phyloP scores from a whole-genome alignment of 768 basidiomycete genomes.

The Lactarius tabidus region DNA sequence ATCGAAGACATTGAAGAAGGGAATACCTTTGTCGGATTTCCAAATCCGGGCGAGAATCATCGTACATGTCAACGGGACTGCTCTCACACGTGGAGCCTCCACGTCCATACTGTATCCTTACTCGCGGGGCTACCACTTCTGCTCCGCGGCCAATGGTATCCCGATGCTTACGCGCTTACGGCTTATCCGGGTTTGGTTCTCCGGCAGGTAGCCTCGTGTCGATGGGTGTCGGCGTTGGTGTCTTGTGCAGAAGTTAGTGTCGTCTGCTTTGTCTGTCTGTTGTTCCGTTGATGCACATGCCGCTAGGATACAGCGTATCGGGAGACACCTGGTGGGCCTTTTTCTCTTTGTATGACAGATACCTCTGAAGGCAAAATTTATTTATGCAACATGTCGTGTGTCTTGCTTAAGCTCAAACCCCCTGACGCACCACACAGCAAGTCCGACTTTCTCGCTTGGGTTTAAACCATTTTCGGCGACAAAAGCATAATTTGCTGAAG shows the following conservation, averaged over 20 bases:
- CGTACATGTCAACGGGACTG: not conserved
- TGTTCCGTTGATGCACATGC: slow-evolving; percentile 1
- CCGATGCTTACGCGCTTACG: slow-evolving; percentile 1
- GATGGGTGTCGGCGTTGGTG: not conserved
- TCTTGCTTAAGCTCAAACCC: not conserved
- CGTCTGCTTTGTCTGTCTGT: not conserved
- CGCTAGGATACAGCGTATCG: not conserved
- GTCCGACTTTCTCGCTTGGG: slow-evolving; percentile 15
- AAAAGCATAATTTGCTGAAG: slow-evolving; percentile 8
- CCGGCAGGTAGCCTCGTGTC: not conserved
- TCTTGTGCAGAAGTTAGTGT: not conserved
- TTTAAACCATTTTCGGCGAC: slow-evolving; percentile 7
- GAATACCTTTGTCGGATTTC: not conserved
- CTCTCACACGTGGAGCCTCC: not conserved
- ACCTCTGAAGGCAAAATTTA: slow-evolving; percentile 12
- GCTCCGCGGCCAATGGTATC: slow-evolving; percentile 10
- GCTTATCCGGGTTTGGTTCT: not conserved
- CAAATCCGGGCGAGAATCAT: slow-evolving; percentile 10
- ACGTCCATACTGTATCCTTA: not conserved
- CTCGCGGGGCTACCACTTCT: slow-evolving; percentile 7
- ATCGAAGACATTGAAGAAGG: not conserved
- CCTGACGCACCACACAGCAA: slow-evolving; percentile 3
- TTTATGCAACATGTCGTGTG: slow-evolving; percentile 13
- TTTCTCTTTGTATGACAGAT: slow-evolving; percentile 6
- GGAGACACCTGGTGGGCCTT: slow-evolving; percentile 4